phyloP scores from a whole-genome alignment of 495 filamentous ascomycete genomes.

The Geoglossum glabrum region DNA sequence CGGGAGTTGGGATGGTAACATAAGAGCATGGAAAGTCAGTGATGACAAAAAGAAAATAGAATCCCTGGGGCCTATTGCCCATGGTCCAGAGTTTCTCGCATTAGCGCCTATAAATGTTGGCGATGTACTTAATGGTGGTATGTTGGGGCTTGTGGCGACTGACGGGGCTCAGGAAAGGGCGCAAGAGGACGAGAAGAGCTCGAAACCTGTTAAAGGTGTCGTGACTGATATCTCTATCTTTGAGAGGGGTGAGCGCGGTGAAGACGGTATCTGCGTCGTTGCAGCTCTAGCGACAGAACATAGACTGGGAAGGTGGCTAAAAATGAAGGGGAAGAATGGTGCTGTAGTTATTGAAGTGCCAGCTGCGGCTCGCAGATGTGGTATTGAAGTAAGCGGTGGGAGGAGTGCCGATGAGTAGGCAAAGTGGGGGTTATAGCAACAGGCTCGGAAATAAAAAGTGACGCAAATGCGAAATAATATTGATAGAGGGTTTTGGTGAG shows the following conservation, averaged over 20 bases:
- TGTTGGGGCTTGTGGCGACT: not conserved
- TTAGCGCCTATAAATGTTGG: not conserved
- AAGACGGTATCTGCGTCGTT: constrained; percentile 60
- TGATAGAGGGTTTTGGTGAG: not conserved
- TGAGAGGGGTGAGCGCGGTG: constrained; percentile 48
- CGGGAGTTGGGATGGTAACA: constrained; percentile 81
- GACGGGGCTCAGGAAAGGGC: constrained; percentile 8
- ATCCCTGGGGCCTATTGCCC: constrained; percentile 43
- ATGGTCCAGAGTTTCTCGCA: not conserved
- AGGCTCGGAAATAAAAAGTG: not conserved
- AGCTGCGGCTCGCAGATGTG: not conserved
- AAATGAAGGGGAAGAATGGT: constrained; percentile 49
- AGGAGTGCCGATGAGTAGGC: not conserved
- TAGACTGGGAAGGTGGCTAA: constrained; percentile 58
- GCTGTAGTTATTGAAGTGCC: constrained; percentile 65
- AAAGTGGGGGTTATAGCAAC: not conserved
- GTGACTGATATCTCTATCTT: constrained; percentile 74
- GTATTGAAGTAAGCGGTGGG: not conserved
- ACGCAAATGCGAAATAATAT: not conserved
- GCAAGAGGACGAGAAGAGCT: constrained; percentile 4
- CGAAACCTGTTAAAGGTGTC: constrained; percentile 41
- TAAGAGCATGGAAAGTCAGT: constrained; percentile 68
- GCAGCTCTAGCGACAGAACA: constrained; percentile 74
- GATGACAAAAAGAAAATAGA: constrained; percentile 67
- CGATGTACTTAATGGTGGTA: not conserved